Evolutionary conservation across 83 land plant species (phyloP), one percentile per base, ranked within the genome.

Genomic region (Picea engelmannii): DNA sequence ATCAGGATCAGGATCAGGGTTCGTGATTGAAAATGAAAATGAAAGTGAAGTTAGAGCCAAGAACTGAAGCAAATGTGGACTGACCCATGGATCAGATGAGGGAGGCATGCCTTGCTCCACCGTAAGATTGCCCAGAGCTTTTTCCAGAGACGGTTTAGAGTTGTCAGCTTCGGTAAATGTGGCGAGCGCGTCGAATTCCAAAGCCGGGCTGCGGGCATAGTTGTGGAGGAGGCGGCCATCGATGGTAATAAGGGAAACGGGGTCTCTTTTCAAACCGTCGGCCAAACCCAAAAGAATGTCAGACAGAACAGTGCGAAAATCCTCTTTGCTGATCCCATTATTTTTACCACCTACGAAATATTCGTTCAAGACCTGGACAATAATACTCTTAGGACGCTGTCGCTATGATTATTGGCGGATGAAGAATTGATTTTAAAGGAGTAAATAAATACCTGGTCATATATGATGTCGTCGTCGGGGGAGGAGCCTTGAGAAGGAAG

Each of bases 61-160:
- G 9, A 38, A 25, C 3, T 63, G 7, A n/a, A 66, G 10, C 11
- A 65, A 21, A 12, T 55, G 59, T 55, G 59, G 47, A 59, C 76
- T 74, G 82, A 88, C 92, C 95, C 92, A 91, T 52, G 92, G 62
- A 88, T 93, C 89, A 49, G 89, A 77, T 2, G 86, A 15, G 11
- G 93, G 93, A 16, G 95, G 92, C 90, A 91, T 86, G 55, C 95
- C 93, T 65, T 86, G 92, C 1, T 89, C 92, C 61, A 91, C 89
- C 1, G 86, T 80, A 47, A 91, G 86, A 63, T 80, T 82, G 61
- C 62, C 76, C 23, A 91, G 76, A 31, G 84, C 89, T 42, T 59
- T 81, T 13, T 62, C 55, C 11, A 89, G 84, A 66, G 66, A 85
- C 31, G 5, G 6, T 17, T 25, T 11, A 25, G 62, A 17, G 15